These are phyloP conservation scores for Chaetomiaceae sp. DNA, from an alignment of 2,329 filamentous ascomycete genomes.

Conservation along the genomic window DNA sequence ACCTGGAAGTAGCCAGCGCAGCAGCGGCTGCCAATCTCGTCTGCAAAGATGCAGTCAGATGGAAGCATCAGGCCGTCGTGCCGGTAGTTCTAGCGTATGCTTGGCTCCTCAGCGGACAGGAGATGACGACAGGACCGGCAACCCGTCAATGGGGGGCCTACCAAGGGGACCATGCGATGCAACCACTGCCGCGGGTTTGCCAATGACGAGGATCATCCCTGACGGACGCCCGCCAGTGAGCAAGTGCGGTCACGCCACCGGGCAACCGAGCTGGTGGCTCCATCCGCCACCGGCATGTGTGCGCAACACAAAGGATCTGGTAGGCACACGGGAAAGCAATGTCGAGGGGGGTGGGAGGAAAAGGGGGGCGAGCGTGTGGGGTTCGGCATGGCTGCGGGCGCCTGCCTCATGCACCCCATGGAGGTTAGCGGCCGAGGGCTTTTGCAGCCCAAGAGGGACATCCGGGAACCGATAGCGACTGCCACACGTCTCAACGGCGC, in stretches of 20 bases:
- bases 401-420: slow-evolving; percentile 5
- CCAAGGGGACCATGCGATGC: slow-evolving; percentile 13
- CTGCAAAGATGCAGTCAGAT: neutral
- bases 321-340: no score
- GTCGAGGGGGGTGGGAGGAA: no score
- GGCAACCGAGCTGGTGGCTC: slow-evolving; percentile 16
- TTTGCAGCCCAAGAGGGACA: slow-evolving; percentile 16
- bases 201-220: slow-evolving; percentile 5
- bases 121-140: slow-evolving; percentile 3
- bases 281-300: slow-evolving; percentile 1
- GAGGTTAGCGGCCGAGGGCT: slow-evolving; percentile 3
- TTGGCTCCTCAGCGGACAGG: neutral
- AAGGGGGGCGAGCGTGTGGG: slow-evolving; percentile 4
- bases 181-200: slow-evolving; percentile 5
- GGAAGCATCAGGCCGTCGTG: slow-evolving; percentile 1
- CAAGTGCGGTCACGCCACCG: slow-evolving; percentile 11
- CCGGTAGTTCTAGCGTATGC: neutral
- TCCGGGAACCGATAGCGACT: slow-evolving; percentile 10
- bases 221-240: slow-evolving; percentile 1
- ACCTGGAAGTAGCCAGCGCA: no score
- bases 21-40: neutral
- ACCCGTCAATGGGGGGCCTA: slow-evolving; percentile 1
- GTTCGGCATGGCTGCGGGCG: neutral
- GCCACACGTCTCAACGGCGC: slow-evolving; percentile 5
- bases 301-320: no score